Evolutionary conservation across 257 asterid genomes (phyloP), one percentile per base, ranked within the genome.

Genomic region (Eustoma russellianum): DNA sequence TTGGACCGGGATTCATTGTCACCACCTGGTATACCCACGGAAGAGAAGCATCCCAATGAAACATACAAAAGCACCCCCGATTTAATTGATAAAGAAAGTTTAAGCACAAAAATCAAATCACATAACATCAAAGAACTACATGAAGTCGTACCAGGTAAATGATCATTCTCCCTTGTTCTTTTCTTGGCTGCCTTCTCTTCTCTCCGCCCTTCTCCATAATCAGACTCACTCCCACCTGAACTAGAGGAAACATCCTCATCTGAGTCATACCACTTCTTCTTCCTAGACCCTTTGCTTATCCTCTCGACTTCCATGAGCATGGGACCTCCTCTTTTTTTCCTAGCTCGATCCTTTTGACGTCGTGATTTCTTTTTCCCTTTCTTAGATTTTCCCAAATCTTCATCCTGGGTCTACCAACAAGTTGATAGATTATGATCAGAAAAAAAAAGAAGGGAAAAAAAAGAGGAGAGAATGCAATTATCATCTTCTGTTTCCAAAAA

Each of bases 261-360:
- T n/a, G 92, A 74, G 54, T 75, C 81, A 67, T 86, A 82, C 98
- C 96, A 84, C 62, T 87, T 83, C 66, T 86, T 84, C 85, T 72
- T 79, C 59, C 76, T 74, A 14, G 90, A 80, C 55, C 74, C 65
- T 14, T 68, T 68, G 66, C 75, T 79, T 59, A 87, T 77, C 72
- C 61, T 80, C 53, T 72, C 92, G 46, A 77, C 74, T 68, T 66
- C 69, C 57, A 13, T 24, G 67, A 0, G 84, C 57, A 11, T 24
- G 67, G 1, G 84, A 77, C 12, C 59, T 70, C 77, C 61, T 82
- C 49, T 57, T 79, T 52, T 80, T 57, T 51, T 62, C 56, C 73
- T 55, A 57, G 51, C 66, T 17, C 68, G 80, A 45, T 74, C 77
- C 66, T 74, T 84, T 59, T 34, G 64, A 57, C 58, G 74, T 12